Evolutionary conservation across 805 yeast species (phyloP).

Genomic region (Blastobotrys mokoenaii): DNA sequence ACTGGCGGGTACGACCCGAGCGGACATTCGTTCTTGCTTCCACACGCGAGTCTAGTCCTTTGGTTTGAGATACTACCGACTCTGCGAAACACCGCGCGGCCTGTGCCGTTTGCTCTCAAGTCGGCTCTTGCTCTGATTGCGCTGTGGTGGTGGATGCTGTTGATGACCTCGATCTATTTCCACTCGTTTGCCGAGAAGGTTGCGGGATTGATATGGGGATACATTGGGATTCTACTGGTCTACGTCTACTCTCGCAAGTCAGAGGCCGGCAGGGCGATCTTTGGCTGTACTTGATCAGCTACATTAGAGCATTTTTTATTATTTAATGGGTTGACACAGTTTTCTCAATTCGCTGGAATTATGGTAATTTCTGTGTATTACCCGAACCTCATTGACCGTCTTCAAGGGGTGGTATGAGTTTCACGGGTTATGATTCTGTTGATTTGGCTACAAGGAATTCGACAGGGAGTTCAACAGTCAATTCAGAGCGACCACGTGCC

Average conservation of each 20-base stretch:
- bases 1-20: conserved; percentile 91
- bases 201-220: conserved; percentile 60
- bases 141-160: conserved; percentile 81
- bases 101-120: conserved; percentile 11
- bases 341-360: too few relatives aligned
- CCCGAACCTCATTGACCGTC: too few relatives aligned
- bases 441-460: too few relatives aligned
- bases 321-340: too few relatives aligned
- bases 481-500: too few relatives aligned
- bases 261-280: neutral
- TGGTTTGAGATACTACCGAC: conserved; percentile 52
- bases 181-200: conserved; percentile 73
- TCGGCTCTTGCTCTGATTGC: conserved; percentile 30
- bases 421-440: too few relatives aligned
- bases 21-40: conserved; percentile 80
- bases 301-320: too few relatives aligned
- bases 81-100: conserved; percentile 4
- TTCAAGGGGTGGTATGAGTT: too few relatives aligned
- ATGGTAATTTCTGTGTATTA: too few relatives aligned
- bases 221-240: conserved; percentile 39
- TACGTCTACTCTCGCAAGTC: conserved; percentile 26
- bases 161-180: conserved; percentile 77
- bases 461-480: too few relatives aligned
- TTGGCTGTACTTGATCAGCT: conserved; percentile 1
- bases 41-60: conserved; percentile 56